phyloP scores from a whole-genome alignment of 2,329 filamentous ascomycete species.

The Fonsecaea nubica region DNA sequence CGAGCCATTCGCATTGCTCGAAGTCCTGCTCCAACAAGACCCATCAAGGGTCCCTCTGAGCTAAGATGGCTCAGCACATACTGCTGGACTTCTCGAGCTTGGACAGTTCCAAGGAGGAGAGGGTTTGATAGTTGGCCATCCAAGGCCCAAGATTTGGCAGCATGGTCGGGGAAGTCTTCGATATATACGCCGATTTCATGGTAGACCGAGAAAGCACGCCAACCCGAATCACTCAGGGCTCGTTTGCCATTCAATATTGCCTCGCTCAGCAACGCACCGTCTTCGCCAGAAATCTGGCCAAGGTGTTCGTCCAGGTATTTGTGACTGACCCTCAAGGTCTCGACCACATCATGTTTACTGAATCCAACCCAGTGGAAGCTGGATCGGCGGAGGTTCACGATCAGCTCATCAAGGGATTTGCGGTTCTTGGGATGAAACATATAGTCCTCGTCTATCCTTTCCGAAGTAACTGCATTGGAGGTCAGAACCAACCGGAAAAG shows the following conservation, averaged over 20 bases:
- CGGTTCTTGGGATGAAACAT: constrained; percentile 81
- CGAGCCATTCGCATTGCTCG: constrained; percentile 44
- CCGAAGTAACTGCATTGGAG: constrained; percentile 86
- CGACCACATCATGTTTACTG: constrained; percentile 63
- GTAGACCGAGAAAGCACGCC: constrained; percentile 69
- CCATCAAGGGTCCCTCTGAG: constrained; percentile 47
- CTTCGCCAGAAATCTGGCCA: constrained; percentile 65
- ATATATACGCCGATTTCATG: constrained; percentile 82
- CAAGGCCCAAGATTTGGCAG: constrained; percentile 72
- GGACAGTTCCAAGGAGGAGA: constrained; percentile 64
- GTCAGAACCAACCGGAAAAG: constrained; percentile 83
- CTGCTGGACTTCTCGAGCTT: constrained; percentile 62
- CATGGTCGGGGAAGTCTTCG: constrained; percentile 67
- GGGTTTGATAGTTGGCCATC: constrained; percentile 54
- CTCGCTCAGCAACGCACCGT: constrained; percentile 65
- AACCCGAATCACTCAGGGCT: constrained; percentile 67
- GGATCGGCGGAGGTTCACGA: constrained; percentile 79
- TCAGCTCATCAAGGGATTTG: constrained; percentile 69
- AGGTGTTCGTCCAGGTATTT: constrained; percentile 70
- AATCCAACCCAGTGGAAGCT: constrained; percentile 88
- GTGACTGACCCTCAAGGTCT: constrained; percentile 69
- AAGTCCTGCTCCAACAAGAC: constrained; percentile 51
- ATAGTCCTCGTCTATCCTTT: constrained; percentile 82
- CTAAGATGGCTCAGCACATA: constrained; percentile 55
- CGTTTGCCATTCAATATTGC: constrained; percentile 70